These are phyloP conservation scores for Mycena galopus DNA, from an alignment of 768 basidiomycete genomes.

Conservation along the genomic window DNA sequence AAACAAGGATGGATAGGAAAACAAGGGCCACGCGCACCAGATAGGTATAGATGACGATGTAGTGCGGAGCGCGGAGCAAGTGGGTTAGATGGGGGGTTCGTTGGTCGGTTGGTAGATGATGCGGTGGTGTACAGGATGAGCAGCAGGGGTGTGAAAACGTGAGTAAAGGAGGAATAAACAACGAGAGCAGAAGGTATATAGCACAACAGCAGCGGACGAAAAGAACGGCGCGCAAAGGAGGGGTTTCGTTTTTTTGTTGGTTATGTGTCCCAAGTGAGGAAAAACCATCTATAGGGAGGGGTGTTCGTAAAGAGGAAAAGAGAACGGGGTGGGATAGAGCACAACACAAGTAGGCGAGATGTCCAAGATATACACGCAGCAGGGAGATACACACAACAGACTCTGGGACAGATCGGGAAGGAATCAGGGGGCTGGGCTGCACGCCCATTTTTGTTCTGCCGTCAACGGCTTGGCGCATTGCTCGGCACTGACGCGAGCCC, in stretches of 20 bases:
- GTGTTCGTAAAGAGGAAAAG: background rate
- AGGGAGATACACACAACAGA: background rate
- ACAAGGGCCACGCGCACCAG: constrained; percentile 1
- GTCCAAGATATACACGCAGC: constrained; percentile 19
- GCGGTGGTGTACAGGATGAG: constrained; percentile 27
- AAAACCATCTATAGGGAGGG: constrained; percentile 20
- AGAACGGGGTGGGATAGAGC: background rate
- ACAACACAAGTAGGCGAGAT: background rate
- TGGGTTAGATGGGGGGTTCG: constrained; percentile 6
- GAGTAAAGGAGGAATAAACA: constrained; percentile 25
- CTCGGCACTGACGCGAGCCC: constrained; percentile 50
- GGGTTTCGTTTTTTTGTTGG: background rate
- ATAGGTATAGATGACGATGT: background rate
- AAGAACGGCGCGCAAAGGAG: background rate
- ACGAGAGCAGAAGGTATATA: background rate
- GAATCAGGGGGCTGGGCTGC: constrained; percentile 8
- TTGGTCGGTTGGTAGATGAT: background rate
- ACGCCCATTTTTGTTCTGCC: constrained; percentile 30
- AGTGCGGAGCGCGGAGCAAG: background rate
- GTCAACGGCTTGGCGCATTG: constrained; percentile 36
- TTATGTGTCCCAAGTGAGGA: background rate
- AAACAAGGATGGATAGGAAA: background rate
- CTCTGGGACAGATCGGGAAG: background rate
- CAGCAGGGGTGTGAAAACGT: background rate
- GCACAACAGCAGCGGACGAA: background rate